Conservation (phyloP, 2,329 filamentous ascomycete genomes). For the Clarireedia paspali region DNA sequence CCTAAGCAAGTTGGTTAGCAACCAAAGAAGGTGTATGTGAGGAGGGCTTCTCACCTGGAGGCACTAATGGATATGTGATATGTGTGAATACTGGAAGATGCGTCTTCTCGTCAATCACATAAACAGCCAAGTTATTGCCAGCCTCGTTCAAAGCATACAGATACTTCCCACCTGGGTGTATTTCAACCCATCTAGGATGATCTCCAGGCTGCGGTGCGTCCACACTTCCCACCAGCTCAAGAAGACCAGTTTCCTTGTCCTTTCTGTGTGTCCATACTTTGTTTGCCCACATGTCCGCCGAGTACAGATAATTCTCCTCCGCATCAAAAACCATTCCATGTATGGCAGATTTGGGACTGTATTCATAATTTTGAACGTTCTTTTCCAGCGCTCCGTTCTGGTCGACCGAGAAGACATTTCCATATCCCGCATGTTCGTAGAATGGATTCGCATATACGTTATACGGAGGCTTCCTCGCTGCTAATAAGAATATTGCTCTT, state of each 20-base stretch:
- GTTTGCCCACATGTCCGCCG: slow-evolving; percentile 69
- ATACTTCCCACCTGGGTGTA: slow-evolving; percentile 70
- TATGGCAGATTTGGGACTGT: slow-evolving; percentile 62
- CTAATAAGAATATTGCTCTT: slow-evolving; percentile 80
- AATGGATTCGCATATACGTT: slow-evolving; percentile 86
- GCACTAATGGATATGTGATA: slow-evolving; percentile 70
- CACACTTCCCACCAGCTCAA: slow-evolving; percentile 64
- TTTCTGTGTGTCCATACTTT: slow-evolving; percentile 82
- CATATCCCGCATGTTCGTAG: slow-evolving; percentile 76
- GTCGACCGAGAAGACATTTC: slow-evolving; percentile 65
- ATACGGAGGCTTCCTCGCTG: slow-evolving; percentile 69
- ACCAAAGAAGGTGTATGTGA: slow-evolving; percentile 19
- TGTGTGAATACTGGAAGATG: slow-evolving; percentile 73
- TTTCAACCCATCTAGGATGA: slow-evolving; percentile 82
- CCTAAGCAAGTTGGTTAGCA: slow-evolving; percentile 1
- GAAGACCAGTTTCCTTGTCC: slow-evolving; percentile 47
- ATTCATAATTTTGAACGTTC: slow-evolving; percentile 67
- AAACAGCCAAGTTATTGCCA: slow-evolving; percentile 77
- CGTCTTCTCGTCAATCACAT: slow-evolving; percentile 66
- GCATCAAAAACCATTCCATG: slow-evolving; percentile 79
- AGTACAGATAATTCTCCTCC: slow-evolving; percentile 68
- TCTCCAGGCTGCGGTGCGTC: slow-evolving; percentile 64
- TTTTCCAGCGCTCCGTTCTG: slow-evolving; percentile 47
- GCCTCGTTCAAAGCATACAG: slow-evolving; percentile 85
- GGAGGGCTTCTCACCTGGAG: slow-evolving; percentile 46